These are phyloP conservation scores for Pseudonitzschia delicatissima DNA, from an alignment of 108 stramenopile genomes.

Conservation along the genomic window DNA sequence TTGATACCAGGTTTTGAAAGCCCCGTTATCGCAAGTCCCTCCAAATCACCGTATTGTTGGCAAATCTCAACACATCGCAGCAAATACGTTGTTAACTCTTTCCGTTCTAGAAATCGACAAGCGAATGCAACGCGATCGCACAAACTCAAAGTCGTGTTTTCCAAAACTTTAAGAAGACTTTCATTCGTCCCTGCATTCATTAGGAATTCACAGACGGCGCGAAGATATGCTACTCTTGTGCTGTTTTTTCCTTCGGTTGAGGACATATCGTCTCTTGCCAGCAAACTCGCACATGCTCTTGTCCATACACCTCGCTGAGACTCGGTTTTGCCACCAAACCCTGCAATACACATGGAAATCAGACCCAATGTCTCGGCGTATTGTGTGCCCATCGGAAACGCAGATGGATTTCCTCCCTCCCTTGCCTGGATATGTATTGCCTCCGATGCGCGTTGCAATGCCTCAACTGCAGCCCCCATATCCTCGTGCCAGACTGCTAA, in stretches of 20 bases:
- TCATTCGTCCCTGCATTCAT: constrained; percentile 41
- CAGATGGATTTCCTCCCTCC: constrained; percentile 10
- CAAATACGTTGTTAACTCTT: constrained; percentile 58
- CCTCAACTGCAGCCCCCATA: constrained; percentile 62
- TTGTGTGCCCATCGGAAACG: constrained; percentile 12
- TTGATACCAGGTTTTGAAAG: constrained; percentile 68
- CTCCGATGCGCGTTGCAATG: constrained; percentile 63
- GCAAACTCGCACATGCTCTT: constrained; percentile 60
- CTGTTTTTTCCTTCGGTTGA: constrained; percentile 13
- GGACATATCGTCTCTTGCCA: constrained; percentile 32
- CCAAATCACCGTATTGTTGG: constrained; percentile 59
- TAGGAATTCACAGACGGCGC: constrained; percentile 59
- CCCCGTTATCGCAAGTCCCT: constrained; percentile 78
- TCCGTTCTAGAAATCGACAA: constrained; percentile 56
- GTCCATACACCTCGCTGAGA: constrained; percentile 52
- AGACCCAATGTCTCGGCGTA: constrained; percentile 71
- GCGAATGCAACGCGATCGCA: constrained; percentile 78
- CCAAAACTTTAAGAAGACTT: constrained; percentile 48
- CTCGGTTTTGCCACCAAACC: constrained; percentile 44
- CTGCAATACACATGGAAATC: constrained; percentile 79
- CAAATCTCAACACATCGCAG: constrained; percentile 50
- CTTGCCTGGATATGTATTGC: constrained; percentile 9
- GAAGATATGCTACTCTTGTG: constrained; percentile 55
- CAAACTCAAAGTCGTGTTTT: constrained; percentile 53
- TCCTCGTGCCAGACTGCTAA: constrained; percentile 78